phyloP scores from a whole-genome alignment of 306 rosid genomes.

The Adenanthera pavonina region DNA sequence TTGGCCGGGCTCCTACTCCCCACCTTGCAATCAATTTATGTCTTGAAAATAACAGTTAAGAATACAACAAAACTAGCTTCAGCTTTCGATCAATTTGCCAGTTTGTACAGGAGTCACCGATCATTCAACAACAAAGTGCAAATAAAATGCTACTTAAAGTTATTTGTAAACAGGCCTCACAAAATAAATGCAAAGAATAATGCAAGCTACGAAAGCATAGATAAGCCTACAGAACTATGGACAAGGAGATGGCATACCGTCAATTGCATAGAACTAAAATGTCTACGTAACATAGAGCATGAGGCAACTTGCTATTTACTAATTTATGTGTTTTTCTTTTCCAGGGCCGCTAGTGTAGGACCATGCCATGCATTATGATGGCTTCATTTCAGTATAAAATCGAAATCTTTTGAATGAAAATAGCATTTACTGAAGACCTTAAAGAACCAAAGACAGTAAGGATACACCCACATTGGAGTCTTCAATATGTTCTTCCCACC shows the following conservation, averaged over 20 bases:
- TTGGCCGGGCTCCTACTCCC: slow-evolving; percentile 70
- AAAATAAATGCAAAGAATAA: slow-evolving; percentile 29
- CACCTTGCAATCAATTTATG: slow-evolving; percentile 73
- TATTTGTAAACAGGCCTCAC: neutral
- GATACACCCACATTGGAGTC: slow-evolving; percentile 99
- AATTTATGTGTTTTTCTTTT: neutral
- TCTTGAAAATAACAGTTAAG: slow-evolving; percentile 65
- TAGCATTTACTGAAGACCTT: slow-evolving; percentile 22
- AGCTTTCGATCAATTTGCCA: slow-evolving; percentile 22
- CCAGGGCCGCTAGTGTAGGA: neutral
- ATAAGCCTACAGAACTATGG: neutral
- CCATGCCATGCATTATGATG: neutral
- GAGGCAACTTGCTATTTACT: no score
- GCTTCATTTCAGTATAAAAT: neutral
- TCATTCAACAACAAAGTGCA: slow-evolving; percentile 9
- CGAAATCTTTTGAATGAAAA: slow-evolving; percentile 21
- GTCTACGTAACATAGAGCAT: no score
- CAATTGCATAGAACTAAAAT: no score
- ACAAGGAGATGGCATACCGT: neutral
- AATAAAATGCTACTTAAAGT: neutral
- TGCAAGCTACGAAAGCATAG: neutral
- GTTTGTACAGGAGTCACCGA: slow-evolving; percentile 15
- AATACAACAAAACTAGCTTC: slow-evolving; percentile 37
- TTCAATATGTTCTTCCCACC: slow-evolving; percentile 77
- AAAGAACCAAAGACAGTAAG: slow-evolving; percentile 46